A percentile compares a stretch with the other conserved stretches of the same genome.
phyloP scores from a whole-genome alignment of 345 rosid species.

The Lepidium didymum region DNA sequence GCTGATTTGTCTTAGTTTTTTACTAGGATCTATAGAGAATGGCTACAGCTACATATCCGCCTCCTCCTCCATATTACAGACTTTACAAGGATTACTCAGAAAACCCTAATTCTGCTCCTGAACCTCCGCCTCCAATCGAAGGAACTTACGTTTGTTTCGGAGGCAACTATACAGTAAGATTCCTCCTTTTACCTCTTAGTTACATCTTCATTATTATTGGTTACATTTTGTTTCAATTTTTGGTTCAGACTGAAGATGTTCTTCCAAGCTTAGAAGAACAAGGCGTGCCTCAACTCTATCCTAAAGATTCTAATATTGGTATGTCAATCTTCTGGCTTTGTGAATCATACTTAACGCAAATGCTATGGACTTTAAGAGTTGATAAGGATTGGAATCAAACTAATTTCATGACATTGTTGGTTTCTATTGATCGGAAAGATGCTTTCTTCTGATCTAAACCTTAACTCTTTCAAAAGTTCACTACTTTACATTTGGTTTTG shows the following conservation, averaged over 20 bases:
- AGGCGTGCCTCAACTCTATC: conserved; percentile 74
- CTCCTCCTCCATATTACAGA: conserved; percentile 85
- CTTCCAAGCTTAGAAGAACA: conserved; percentile 92
- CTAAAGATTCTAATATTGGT: conserved; percentile 69
- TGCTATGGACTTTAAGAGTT: neutral
- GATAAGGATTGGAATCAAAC: neutral
- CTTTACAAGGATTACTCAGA: conserved; percentile 74
- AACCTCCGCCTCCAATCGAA: conserved; percentile 70
- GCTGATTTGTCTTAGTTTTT: neutral
- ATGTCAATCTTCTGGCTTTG: conserved; percentile 8
- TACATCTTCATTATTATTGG: neutral
- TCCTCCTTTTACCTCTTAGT: neutral
- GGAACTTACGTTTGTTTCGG: conserved; percentile 80
- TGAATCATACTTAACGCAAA: neutral
- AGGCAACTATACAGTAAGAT: conserved; percentile 60
- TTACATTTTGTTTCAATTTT: neutral
- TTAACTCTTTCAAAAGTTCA: neutral
- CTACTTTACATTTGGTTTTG: neutral
- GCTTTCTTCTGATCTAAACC: neutral
- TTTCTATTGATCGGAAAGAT: neutral
- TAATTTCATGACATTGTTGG: neutral
- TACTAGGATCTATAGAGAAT: conserved; percentile 28
- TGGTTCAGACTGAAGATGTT: conserved; percentile 65
- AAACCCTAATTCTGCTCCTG: conserved; percentile 64
- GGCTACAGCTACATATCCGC: conserved; percentile 92